Evolutionary conservation across 2,329 filamentous ascomycete genomes (phyloP).

Genomic region (Coniochaeta pulveracea): DNA sequence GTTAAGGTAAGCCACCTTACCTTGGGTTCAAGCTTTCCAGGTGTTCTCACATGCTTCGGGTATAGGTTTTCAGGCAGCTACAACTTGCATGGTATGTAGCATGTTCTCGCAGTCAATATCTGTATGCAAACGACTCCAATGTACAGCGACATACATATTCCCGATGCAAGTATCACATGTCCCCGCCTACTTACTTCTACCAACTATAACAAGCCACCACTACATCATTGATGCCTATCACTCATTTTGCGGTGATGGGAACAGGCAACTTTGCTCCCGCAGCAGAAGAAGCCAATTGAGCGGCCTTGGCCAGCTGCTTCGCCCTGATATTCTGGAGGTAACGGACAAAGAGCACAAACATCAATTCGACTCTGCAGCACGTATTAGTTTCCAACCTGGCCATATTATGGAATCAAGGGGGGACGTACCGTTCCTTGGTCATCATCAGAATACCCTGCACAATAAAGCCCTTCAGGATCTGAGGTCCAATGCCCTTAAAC

Average conservation of each 20-base stretch:
- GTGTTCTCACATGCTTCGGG: too few species aligned
- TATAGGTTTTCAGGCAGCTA: too few species aligned
- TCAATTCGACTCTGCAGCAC: slow-evolving; percentile 62
- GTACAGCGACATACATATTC: too few species aligned
- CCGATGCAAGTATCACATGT: too few species aligned
- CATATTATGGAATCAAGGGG: background rate
- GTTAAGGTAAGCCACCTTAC: too few species aligned
- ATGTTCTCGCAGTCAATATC: too few species aligned
- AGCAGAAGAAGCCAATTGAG: slow-evolving; percentile 45
- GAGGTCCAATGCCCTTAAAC: slow-evolving; percentile 94
- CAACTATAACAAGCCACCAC: too few species aligned
- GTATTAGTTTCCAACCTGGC: slow-evolving; percentile 7
- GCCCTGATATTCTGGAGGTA: slow-evolving; percentile 64
- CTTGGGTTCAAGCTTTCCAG: too few species aligned
- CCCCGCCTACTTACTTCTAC: too few species aligned
- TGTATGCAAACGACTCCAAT: too few species aligned
- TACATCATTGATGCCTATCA: too few species aligned
- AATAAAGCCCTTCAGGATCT: slow-evolving; percentile 83
- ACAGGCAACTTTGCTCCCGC: slow-evolving; percentile 38
- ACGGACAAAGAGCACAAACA: slow-evolving; percentile 77
- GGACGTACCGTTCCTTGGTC: slow-evolving; percentile 80
- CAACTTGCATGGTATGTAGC: too few species aligned
- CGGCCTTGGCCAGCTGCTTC: slow-evolving; percentile 57
- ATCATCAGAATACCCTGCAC: slow-evolving; percentile 98
- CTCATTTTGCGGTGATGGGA: slow-evolving; percentile 18